Conservation (phyloP, 2,329 filamentous ascomycete species). For the Teratosphaeria nubilosa region DNA sequence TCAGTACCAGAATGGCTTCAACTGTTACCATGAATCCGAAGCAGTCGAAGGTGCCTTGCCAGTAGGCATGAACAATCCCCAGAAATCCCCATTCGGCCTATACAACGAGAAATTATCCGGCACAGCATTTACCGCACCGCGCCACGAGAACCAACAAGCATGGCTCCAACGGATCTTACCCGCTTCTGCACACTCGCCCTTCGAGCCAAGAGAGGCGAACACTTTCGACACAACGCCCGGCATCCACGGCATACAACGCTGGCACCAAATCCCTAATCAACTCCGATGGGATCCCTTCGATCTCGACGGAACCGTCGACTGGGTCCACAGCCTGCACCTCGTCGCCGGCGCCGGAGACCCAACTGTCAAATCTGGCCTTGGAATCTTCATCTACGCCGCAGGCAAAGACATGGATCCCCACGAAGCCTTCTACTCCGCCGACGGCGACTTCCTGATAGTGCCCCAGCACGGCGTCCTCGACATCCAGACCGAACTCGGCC, state of each 20-base stretch:
- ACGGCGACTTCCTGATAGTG: conserved; percentile 58
- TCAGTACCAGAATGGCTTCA: conserved; percentile 69
- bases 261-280: conserved; percentile 71
- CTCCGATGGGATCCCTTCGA: conserved; percentile 73
- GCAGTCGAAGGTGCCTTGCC: conserved; percentile 66
- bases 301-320: conserved; percentile 57
- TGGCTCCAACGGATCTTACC: conserved; percentile 50
- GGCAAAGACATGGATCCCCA: conserved; percentile 66
- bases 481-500: conserved; percentile 59
- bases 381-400: conserved; percentile 71
- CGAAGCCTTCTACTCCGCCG: conserved; percentile 72
- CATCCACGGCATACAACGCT: conserved; percentile 42
- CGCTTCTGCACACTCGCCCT: conserved; percentile 48
- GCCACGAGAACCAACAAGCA: conserved; percentile 47
- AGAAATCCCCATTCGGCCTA: conserved; percentile 66
- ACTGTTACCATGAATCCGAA: conserved; percentile 69
- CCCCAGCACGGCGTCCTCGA: conserved; percentile 55
- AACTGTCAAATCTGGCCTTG: conserved; percentile 66
- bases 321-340: conserved; percentile 59
- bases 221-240: conserved; percentile 43
- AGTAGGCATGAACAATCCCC: conserved; percentile 68
- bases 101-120: conserved; percentile 66
- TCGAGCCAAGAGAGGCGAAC: conserved; percentile 38
- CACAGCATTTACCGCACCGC: conserved; percentile 49
- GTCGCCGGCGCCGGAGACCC: conserved; percentile 73